phyloP scores from a whole-genome alignment of 2,329 filamentous ascomycete species.

The Teratosphaeriaceae sp. region DNA sequence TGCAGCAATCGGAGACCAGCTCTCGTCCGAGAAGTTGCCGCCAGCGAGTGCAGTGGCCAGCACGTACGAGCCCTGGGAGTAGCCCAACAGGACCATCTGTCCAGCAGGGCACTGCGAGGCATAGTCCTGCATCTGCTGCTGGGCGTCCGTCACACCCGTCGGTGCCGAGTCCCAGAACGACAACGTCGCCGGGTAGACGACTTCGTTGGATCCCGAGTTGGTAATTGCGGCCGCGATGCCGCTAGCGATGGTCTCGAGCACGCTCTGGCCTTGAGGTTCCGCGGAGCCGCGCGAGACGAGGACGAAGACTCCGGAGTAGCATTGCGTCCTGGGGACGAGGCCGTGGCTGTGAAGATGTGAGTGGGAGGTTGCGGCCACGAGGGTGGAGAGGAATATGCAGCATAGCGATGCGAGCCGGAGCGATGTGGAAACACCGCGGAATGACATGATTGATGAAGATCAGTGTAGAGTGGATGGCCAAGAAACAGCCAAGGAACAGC shows the following conservation, averaged over 20 bases:
- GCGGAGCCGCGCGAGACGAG: conserved; percentile 4
- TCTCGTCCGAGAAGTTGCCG: neutral
- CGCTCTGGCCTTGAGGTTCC: conserved; percentile 6
- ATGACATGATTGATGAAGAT: too few species aligned
- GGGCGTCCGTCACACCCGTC: conserved; percentile 2
- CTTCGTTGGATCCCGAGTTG: conserved; percentile 6
- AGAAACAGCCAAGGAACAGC: too few species aligned
- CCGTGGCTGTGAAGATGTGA: too few species aligned
- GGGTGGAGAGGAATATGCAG: too few species aligned
- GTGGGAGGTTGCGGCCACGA: too few species aligned
- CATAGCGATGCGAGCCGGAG: too few species aligned
- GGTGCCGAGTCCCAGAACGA: conserved; percentile 6
- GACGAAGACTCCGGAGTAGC: conserved; percentile 2
- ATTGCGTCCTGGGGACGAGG: neutral
- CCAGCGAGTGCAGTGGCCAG: conserved; percentile 5
- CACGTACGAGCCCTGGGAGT: conserved; percentile 5
- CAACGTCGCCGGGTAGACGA: conserved; percentile 5
- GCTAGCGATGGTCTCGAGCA: conserved; percentile 2
- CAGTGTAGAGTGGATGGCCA: too few species aligned
- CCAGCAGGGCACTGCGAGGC: conserved; percentile 1
- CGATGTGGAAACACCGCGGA: too few species aligned
- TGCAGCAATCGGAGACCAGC: neutral
- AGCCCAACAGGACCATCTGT: conserved; percentile 4
- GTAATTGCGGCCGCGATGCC: neutral
- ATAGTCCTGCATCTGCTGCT: conserved; percentile 8